phyloP scores from a whole-genome alignment of 768 basidiomycete species.

The Pisolithus albus region DNA sequence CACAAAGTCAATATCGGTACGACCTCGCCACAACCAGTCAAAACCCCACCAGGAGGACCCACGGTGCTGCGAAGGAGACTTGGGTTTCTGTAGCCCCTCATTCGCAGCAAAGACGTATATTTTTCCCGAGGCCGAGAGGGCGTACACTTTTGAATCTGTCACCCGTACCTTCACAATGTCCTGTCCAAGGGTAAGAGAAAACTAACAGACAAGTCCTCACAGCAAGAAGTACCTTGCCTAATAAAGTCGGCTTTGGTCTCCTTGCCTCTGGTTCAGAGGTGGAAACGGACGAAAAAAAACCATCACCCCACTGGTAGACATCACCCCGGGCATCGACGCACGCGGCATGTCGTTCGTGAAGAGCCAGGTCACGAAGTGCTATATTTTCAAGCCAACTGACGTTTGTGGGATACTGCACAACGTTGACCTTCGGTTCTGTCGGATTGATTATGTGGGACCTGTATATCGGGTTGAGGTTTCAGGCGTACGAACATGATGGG shows the following conservation, averaged over 20 bases:
- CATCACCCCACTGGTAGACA: constrained; percentile 79
- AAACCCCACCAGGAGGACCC: constrained; percentile 55
- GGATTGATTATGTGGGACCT: constrained; percentile 45
- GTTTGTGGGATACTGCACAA: constrained; percentile 44
- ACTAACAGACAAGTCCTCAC: not conserved
- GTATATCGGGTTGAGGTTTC: constrained; percentile 1
- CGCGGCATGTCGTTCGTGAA: constrained; percentile 62
- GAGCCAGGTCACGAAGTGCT: constrained; percentile 65
- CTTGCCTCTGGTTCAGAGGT: constrained; percentile 19
- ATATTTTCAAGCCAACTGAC: constrained; percentile 57
- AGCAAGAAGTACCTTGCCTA: constrained; percentile 48
- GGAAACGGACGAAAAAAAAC: constrained; percentile 38
- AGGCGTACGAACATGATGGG: not conserved
- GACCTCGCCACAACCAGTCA: constrained; percentile 48
- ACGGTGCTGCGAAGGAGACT: constrained; percentile 32
- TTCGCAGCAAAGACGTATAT: constrained; percentile 63
- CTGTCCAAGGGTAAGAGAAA: constrained; percentile 31
- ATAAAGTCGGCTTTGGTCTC: constrained; percentile 48
- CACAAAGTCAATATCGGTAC: constrained; percentile 46
- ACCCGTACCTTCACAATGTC: constrained; percentile 61
- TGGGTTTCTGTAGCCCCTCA: constrained; percentile 38
- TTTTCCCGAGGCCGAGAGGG: constrained; percentile 69
- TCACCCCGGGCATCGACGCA: constrained; percentile 77
- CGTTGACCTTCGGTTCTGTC: constrained; percentile 30
- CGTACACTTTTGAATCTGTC: constrained; percentile 60